These are phyloP conservation scores for Globisporangium heterothallicum DNA, from an alignment of 352 stramenopile species.

Conservation along the genomic window DNA sequence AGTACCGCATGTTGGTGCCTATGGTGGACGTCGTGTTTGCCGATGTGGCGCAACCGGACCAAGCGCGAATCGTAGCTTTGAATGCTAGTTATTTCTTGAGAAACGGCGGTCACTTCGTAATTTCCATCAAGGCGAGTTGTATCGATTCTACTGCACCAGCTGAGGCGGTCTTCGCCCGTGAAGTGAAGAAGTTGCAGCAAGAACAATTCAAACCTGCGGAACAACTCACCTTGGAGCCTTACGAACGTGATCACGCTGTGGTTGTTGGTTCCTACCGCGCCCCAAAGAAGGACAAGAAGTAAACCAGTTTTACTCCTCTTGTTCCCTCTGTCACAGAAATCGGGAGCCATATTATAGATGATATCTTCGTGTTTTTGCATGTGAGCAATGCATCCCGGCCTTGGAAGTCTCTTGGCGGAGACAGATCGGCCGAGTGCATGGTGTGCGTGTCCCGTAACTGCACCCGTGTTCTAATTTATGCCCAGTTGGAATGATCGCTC, in stretches of 20 bases:
- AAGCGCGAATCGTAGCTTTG: conserved; percentile 98
- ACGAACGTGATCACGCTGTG: conserved; percentile 99
- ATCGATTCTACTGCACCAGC: conserved; percentile 98
- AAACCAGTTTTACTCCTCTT: conserved; percentile 18
- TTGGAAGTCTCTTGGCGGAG: not conserved
- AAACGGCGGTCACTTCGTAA: conserved; percentile 98
- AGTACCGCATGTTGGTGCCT: conserved; percentile 98
- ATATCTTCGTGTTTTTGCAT: conserved; percentile 8
- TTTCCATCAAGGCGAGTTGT: conserved; percentile 99
- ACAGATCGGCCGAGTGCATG: not conserved
- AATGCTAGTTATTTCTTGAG: conserved; percentile 99
- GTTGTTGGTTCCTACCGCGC: conserved; percentile 96
- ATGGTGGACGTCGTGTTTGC: conserved; percentile 99
- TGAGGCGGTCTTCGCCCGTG: conserved; percentile 96
- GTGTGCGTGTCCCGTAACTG: not conserved
- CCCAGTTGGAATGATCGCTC: conserved; percentile 15
- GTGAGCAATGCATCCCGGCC: not conserved
- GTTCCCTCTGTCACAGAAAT: conserved; percentile 7
- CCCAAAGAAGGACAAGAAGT: conserved; percentile 92
- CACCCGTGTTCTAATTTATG: conserved; percentile 19
- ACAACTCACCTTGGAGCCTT: conserved; percentile 99
- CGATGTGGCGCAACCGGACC: conserved; percentile 99
- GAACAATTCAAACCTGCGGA: conserved; percentile 99
- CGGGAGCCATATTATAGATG: conserved; percentile 19
- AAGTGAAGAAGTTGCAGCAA: conserved; percentile 97